phyloP scores from a whole-genome alignment of 2,329 filamentous ascomycete genomes.

The Aspergillus proliferans region DNA sequence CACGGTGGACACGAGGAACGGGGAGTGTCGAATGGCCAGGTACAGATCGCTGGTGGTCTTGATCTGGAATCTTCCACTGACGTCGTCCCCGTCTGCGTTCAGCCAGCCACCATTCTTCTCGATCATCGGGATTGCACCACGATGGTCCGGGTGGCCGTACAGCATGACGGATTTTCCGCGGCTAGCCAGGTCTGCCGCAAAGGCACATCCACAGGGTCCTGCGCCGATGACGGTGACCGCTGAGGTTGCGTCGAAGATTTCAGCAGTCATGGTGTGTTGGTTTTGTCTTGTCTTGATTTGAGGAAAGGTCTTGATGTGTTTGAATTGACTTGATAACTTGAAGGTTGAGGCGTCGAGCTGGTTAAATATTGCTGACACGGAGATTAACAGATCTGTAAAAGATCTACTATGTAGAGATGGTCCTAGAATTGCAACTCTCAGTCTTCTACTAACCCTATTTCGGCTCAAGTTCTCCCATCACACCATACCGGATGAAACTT shows the following conservation, averaged over 20 bases:
- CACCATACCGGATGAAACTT: not conserved
- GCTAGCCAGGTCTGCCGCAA: slow-evolving; percentile 12
- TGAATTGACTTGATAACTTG: not conserved
- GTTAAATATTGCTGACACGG: not conserved
- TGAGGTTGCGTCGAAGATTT: not conserved
- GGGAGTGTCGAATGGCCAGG: slow-evolving; percentile 9
- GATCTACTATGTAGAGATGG: not conserved
- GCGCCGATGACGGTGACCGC: slow-evolving; percentile 10
- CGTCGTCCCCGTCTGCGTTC: slow-evolving; percentile 5
- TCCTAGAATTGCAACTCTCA: not conserved
- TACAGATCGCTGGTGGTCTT: slow-evolving; percentile 13
- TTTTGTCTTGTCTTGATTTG: not conserved
- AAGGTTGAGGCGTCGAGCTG: not conserved
- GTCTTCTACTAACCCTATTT: not conserved
- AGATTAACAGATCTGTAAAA: not conserved
- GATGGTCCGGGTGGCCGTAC: slow-evolving; percentile 15
- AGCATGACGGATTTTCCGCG: slow-evolving; percentile 11
- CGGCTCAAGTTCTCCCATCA: not conserved
- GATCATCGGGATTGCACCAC: slow-evolving; percentile 12
- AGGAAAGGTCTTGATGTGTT: not conserved
- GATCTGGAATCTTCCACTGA: slow-evolving; percentile 10
- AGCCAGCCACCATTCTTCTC: slow-evolving; percentile 8
- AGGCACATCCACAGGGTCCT: slow-evolving; percentile 12
- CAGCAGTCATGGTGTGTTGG: not conserved
- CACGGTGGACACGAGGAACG: slow-evolving; percentile 9